phyloP scores from a whole-genome alignment of 345 rosid species.

The Moringa oleifera region DNA sequence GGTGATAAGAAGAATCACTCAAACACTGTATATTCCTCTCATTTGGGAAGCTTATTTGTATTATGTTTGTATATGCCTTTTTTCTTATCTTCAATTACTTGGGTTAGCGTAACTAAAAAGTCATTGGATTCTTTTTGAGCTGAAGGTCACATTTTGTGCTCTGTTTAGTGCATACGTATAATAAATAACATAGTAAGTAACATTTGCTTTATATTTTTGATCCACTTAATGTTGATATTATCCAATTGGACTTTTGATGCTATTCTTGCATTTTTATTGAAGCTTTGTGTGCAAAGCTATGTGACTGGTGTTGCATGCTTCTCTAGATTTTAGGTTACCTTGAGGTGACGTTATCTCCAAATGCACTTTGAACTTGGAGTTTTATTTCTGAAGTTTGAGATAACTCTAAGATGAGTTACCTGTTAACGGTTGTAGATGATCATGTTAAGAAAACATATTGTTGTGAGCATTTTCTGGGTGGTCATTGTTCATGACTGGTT shows the following conservation, averaged over 20 bases:
- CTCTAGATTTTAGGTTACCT: background rate
- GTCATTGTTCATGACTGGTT: background rate
- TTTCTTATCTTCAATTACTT: background rate
- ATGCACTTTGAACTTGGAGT: background rate
- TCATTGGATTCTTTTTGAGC: conserved; percentile 3
- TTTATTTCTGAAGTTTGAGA: no score
- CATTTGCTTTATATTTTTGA: background rate
- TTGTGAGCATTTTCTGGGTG: no score
- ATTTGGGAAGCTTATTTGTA: conserved; percentile 8
- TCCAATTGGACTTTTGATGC: no score
- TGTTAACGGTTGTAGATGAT: no score
- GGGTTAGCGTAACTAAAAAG: conserved; percentile 12
- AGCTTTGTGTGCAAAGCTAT: background rate
- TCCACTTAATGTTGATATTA: background rate
- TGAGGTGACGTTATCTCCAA: background rate
- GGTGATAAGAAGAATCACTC: conserved; percentile 14
- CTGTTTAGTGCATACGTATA: background rate
- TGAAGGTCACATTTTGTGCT: background rate
- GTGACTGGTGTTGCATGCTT: background rate
- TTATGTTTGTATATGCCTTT: conserved; percentile 32
- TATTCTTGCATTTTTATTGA: no score
- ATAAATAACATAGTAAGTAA: background rate
- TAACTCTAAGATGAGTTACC: no score
- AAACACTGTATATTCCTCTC: conserved; percentile 32
- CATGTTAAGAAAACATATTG: no score